phyloP scores from a whole-genome alignment of 148 eudicot genomes.

The Amaranthus cruentus region DNA sequence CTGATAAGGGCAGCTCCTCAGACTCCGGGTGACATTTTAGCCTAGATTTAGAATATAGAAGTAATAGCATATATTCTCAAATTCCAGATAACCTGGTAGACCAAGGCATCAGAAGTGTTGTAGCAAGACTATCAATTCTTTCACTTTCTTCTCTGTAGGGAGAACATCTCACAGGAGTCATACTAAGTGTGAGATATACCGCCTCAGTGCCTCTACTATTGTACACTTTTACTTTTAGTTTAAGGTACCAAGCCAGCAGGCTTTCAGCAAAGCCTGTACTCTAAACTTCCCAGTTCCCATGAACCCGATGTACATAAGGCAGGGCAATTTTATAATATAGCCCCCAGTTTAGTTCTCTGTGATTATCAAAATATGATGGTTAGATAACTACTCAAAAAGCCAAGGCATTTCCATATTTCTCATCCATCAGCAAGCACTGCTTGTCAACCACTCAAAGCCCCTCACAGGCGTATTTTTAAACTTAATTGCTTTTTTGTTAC shows the following conservation, averaged over 20 bases:
- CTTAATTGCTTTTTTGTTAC: not conserved
- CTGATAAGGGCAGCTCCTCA: conserved; percentile 34
- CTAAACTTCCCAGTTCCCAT: not conserved
- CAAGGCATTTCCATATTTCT: not conserved
- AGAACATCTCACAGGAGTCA: not conserved
- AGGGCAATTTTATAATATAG: not conserved
- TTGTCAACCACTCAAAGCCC: not conserved
- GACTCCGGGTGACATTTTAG: conserved; percentile 21
- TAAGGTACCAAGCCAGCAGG: not conserved
- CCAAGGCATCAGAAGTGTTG: not conserved
- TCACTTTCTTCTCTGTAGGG: not conserved
- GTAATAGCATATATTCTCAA: not conserved
- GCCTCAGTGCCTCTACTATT: not conserved
- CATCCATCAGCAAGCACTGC: not conserved
- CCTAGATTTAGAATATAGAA: conserved; percentile 4
- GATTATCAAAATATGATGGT: not conserved
- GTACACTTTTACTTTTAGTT: not conserved
- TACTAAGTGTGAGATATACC: not conserved
- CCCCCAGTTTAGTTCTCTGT: conserved; percentile 4
- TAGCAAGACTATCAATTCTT: not conserved
- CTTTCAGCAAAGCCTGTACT: not conserved
- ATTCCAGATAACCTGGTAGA: too few relatives aligned
- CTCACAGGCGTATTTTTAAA: not conserved
- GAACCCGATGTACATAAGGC: conserved; percentile 8
- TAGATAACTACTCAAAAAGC: not conserved